Evolutionary conservation across 2,329 filamentous ascomycete genomes (phyloP), one percentile per base, ranked within the genome.

Genomic region (Fusarium avenaceum): DNA sequence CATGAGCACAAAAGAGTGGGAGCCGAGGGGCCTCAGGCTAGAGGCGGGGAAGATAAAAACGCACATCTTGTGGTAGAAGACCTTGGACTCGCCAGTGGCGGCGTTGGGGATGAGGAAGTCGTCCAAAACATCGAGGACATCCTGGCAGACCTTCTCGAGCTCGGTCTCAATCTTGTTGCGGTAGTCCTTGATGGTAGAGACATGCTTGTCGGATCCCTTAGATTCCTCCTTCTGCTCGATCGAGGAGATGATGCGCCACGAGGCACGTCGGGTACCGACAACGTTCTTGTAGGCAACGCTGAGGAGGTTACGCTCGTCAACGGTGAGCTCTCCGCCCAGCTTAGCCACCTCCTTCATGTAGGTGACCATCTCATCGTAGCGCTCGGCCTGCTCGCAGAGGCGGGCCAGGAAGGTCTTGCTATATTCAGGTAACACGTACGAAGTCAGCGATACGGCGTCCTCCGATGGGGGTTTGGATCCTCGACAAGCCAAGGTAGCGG

Each of bases 341-440:
- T 97, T 96, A 84, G 95, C 95, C 78, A 98, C 95, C 91, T 97
- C 94, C 93, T 98, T 98, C 96, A 98, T 98, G 87, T 95, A 97
- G 80, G 90, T 94, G 77, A 98, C 95, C 95, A 98, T 98, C 86
- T 98, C 96, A 95, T 99, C 95, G 86, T 99, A 99, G 81, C 95
- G 95, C 89, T 98, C 96, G 82, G 96, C 96, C 90, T 99, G 96
- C 92, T 98, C 96, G 89, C 96, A 98, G 82, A 99, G 94, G 87
- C 96, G 91, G 84, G 96, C 96, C 83, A 98, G 93, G 89, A 98
- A 98, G 81, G 96, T 98, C 91, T 98, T 98, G 92, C 94, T 97
- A 82, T 70, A 72, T 50, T 80, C 50, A 54, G 32, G 55, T 43
- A 71, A 68, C 56, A 69, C 65, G 63, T 61, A 71, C 67, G 49